Base-by-base conservation (phyloP, 345 rosid species). In the Balakata baccata region DNA sequence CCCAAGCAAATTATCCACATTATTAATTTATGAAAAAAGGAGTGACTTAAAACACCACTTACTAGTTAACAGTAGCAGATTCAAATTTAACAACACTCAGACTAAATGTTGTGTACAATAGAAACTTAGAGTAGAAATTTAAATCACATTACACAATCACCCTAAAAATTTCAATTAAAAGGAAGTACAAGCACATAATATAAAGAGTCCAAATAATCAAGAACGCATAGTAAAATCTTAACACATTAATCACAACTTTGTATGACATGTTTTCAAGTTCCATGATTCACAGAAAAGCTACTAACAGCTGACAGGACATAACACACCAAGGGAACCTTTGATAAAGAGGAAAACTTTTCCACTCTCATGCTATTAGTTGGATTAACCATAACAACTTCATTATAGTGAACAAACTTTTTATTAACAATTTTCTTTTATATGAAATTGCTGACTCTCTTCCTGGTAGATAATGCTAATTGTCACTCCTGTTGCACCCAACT, bases 1-100 rank as follows among this genome's bases (percentile, higher is more conserved):
- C 43, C 66, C n/a, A 22, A 10, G 25, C 66, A 75, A 63, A 81
- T 45, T 62, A 75, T 72, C 53, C 53, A 38, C 20, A 69, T 68
- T 49, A 18, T 70, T 66, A 65, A 65, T 13, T 37, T 46, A 56
- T 50, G n/a, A 29, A 22, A 37, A 12, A 59, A 18, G n/a, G 25
- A 22, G 17, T 54, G n/a, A 54, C 29, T 46, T 2, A 46, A 56
- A 4, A 38, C 54, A 51, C 45, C 63, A 64, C 51, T 16, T 5
- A 17, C 22, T 14, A 1, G 14, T 25, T 56, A 38, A 20, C 29
- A 10, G 16, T 7, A 64, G 12, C 23, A 23, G 6, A 29, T 47
- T 53, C 22, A n/a, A 41, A 23, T 25, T 49, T 45, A 25, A 49
- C 43, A 66, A n/a, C 52, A 69, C n/a, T n/a, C n/a, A 14, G 49